Conservation (phyloP, 768 basidiomycete genomes). For the Boletus sp. region DNA sequence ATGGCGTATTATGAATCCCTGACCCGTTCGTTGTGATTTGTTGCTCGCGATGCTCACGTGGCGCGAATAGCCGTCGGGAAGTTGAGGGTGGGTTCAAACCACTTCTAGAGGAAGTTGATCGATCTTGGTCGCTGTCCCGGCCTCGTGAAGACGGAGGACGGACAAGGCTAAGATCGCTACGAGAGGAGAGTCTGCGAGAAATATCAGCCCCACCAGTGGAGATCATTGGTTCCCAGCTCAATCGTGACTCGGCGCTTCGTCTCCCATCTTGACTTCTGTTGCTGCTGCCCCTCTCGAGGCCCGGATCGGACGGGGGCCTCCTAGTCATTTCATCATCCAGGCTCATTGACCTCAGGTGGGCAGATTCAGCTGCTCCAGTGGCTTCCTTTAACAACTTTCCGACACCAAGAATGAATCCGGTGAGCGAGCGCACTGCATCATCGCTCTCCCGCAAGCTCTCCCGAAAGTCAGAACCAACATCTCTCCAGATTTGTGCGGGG, state of each 20-base stretch:
- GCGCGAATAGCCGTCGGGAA: slow-evolving; percentile 53
- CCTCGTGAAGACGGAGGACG: slow-evolving; percentile 28
- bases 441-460: slow-evolving; percentile 72
- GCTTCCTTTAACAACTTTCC: slow-evolving; percentile 67
- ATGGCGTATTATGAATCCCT: slow-evolving; percentile 16
- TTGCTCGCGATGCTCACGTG: slow-evolving; percentile 53
- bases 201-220: slow-evolving; percentile 22
- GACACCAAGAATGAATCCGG: slow-evolving; percentile 70
- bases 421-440: slow-evolving; percentile 73
- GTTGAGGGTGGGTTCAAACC: slow-evolving; percentile 27
- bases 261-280: slow-evolving; percentile 55
- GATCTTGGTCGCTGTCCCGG: slow-evolving; percentile 29
- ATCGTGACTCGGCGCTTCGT: slow-evolving; percentile 46
- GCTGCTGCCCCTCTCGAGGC: slow-evolving; percentile 37
- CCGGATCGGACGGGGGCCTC: slow-evolving; percentile 33
- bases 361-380: slow-evolving; percentile 30
- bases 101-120: slow-evolving; percentile 23
- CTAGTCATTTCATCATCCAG: slow-evolving; percentile 47
- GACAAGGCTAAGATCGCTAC: slow-evolving; percentile 17
- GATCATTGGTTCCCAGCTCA: slow-evolving; percentile 41
- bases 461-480: slow-evolving; percentile 67
- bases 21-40: slow-evolving; percentile 17
- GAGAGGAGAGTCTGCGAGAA: slow-evolving; percentile 27
- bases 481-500: slow-evolving; percentile 60
- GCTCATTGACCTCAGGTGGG: slow-evolving; percentile 49